Percentiles rank a stretch among this genome's conserved stretches.
Evolutionary conservation across 2,329 filamentous ascomycete genomes (phyloP).

Genomic region (Fusarium sarcochroum): DNA sequence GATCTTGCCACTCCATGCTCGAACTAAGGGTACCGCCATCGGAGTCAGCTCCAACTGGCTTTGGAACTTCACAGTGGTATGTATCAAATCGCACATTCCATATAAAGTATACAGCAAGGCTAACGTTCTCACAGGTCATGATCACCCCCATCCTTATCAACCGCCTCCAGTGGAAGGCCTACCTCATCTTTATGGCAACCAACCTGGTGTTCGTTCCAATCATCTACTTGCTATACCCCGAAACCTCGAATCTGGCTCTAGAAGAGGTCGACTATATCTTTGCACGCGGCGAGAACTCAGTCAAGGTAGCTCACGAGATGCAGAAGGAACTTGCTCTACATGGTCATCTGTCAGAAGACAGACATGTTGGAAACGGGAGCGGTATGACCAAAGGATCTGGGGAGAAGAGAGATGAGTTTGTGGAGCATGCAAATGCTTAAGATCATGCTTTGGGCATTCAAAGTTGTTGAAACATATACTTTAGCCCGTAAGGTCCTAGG

Average conservation of each 20-base stretch:
- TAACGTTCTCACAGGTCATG: constrained; percentile 56
- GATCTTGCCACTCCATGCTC: constrained; percentile 38
- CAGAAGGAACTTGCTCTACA: constrained; percentile 18
- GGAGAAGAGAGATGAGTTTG: not conserved
- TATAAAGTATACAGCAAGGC: fast-evolving
- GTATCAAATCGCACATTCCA: constrained; percentile 26
- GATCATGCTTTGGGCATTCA: not conserved
- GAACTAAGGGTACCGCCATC: constrained; percentile 41
- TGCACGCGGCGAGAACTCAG: constrained; percentile 9
- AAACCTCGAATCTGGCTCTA: constrained; percentile 16
- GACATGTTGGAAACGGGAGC: not conserved
- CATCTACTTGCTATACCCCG: constrained; percentile 8
- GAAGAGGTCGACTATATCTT: constrained; percentile 29
- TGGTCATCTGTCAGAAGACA: not conserved
- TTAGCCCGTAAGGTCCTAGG: too few relatives aligned
- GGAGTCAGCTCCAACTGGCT: constrained; percentile 33
- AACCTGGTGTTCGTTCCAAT: constrained; percentile 13
- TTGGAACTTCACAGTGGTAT: constrained; percentile 23
- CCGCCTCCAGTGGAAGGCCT: constrained; percentile 20
- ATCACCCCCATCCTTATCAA: constrained; percentile 59
- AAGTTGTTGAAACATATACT: not conserved
- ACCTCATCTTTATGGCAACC: constrained; percentile 23
- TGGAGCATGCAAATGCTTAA: not conserved
- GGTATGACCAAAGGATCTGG: not conserved
- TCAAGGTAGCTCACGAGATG: constrained; percentile 13